Conservation (phyloP, 2,329 filamentous ascomycete species). For the Pseudodiploospora longispora region DNA sequence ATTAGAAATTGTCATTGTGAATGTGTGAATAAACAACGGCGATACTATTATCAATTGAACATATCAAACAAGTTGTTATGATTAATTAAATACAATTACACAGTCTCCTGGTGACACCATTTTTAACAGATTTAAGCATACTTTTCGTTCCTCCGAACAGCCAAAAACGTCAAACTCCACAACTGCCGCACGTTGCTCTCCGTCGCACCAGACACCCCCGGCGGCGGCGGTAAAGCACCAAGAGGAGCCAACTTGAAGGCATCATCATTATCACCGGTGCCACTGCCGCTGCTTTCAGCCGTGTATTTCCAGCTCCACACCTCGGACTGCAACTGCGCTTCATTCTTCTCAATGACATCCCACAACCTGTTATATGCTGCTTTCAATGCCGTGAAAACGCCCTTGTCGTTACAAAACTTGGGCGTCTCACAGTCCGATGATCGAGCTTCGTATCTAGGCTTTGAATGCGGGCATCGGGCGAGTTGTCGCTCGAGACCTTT, state of each 20-base stretch:
- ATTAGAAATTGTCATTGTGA: too few species aligned
- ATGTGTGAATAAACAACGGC: too few species aligned
- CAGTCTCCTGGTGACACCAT: too few species aligned
- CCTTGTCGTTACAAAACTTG: constrained; percentile 40
- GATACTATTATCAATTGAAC: too few species aligned
- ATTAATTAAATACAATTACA: too few species aligned
- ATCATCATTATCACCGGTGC: background rate
- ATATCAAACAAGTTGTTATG: too few species aligned
- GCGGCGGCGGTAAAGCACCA: constrained; percentile 11
- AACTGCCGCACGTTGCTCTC: constrained; percentile 10
- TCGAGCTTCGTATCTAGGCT: background rate
- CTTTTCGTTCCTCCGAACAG: constrained; percentile 4
- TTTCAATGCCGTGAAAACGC: constrained; percentile 36
- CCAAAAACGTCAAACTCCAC: constrained; percentile 10
- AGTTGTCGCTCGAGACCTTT: constrained; percentile 51
- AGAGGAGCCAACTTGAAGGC: constrained; percentile 15
- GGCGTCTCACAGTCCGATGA: constrained; percentile 16
- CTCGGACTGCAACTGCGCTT: constrained; percentile 41
- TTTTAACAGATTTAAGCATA: background rate
- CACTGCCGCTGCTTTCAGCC: background rate
- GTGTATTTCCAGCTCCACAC: constrained; percentile 56
- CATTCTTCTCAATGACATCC: constrained; percentile 52
- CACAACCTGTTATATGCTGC: constrained; percentile 52
- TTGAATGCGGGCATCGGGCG: constrained; percentile 33
- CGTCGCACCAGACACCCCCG: constrained; percentile 5